These are phyloP conservation scores for Didymella segeticola DNA, from an alignment of 2,329 filamentous ascomycete species.

Conservation along the genomic window DNA sequence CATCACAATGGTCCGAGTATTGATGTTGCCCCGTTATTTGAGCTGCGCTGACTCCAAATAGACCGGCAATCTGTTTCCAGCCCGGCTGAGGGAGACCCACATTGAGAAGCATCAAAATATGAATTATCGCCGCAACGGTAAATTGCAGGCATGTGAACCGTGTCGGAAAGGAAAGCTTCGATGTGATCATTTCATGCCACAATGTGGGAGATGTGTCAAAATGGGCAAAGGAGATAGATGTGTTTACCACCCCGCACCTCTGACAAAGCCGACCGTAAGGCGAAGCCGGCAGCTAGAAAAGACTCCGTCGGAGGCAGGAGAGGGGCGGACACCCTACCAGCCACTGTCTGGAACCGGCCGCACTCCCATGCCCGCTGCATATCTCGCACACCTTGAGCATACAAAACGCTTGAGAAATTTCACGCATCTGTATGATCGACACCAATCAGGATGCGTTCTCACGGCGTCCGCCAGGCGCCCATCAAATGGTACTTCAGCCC, in stretches of 20 bases:
- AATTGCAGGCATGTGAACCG: constrained; percentile 48
- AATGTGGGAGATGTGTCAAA: constrained; percentile 42
- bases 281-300: constrained; percentile 11
- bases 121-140: constrained; percentile 45
- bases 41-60: constrained; percentile 6
- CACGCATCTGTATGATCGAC: not conserved
- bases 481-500: not conserved
- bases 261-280: constrained; percentile 33
- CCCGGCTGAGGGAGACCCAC: constrained; percentile 33
- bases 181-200: constrained; percentile 47
- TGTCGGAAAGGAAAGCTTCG: constrained; percentile 46
- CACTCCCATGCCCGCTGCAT: not conserved
- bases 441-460: not conserved
- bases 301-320: constrained; percentile 9
- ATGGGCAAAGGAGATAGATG: constrained; percentile 39
- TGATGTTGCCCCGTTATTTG: not conserved
- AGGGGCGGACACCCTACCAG: not conserved
- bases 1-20: constrained; percentile 16
- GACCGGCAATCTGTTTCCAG: constrained; percentile 42
- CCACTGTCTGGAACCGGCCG: not conserved
- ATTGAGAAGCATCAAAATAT: constrained; percentile 37
- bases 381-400: constrained; percentile 6
- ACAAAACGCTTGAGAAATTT: not conserved
- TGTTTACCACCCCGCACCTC: constrained; percentile 46
- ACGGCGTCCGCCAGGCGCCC: not conserved